Evolutionary conservation across 2,329 filamentous ascomycete genomes (phyloP).

Genomic region (Fusarium veterinarium): DNA sequence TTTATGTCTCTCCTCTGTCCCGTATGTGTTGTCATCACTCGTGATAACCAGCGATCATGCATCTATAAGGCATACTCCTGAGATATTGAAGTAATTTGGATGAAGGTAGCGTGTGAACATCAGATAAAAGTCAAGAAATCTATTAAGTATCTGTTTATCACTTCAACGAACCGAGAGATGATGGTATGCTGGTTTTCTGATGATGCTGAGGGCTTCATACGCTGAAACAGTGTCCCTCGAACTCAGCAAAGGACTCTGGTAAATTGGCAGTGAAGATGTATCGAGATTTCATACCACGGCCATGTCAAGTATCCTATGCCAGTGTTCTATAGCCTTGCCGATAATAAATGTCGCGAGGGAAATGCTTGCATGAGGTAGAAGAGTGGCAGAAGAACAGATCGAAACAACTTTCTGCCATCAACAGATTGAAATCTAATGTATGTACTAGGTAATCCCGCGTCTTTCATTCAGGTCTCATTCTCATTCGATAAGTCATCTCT

Average conservation of each 20-base stretch:
- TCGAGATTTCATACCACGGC: fast-evolving
- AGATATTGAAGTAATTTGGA: too few species aligned
- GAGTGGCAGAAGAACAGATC: not conserved
- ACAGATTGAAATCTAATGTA: not conserved
- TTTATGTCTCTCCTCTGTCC: too few species aligned
- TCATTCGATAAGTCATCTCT: not conserved
- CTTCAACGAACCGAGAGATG: not conserved
- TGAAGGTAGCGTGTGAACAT: not conserved
- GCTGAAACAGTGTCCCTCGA: not conserved
- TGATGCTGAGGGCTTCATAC: not conserved
- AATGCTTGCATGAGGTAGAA: not conserved
- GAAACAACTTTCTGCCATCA: not conserved
- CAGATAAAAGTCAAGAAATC: too few species aligned
- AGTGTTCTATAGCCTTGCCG: not conserved
- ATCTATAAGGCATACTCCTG: not conserved
- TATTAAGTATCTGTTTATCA: fast-evolving
- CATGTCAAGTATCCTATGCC: fast-evolving
- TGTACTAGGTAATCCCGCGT: fast-evolving
- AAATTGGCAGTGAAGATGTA: not conserved
- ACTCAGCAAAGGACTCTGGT: too few species aligned
- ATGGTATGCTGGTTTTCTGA: not conserved
- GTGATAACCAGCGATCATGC: too few species aligned
- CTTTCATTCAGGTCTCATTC: fast-evolving
- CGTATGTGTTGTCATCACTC: not conserved
- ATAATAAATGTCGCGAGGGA: not conserved